Conservation (phyloP, 106 monocot genomes). For the Acanthochlamys bracteata region DNA sequence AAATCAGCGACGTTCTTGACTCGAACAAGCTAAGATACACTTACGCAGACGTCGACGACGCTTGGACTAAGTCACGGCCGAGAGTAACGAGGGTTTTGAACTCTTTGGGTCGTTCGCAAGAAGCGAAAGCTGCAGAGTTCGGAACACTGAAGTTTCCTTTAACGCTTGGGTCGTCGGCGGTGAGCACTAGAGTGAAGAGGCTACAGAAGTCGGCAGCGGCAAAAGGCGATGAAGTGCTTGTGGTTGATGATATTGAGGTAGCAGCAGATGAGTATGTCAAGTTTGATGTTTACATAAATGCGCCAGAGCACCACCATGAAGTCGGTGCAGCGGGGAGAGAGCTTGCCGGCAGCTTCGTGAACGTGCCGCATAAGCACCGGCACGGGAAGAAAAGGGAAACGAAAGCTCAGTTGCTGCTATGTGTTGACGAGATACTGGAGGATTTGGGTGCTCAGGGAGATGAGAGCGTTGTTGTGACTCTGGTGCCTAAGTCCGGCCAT, state of each 20-base stretch:
- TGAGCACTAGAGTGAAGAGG: neutral
- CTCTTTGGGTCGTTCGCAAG: neutral
- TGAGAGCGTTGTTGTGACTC: constrained; percentile 25
- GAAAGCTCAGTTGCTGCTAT: constrained; percentile 7
- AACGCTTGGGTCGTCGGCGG: neutral
- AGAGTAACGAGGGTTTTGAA: too few species aligned
- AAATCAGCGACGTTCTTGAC: constrained; percentile 1
- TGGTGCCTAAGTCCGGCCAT: constrained; percentile 22
- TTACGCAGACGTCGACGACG: neutral
- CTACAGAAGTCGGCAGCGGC: neutral
- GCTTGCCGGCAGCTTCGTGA: constrained; percentile 9
- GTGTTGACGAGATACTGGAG: constrained; percentile 37
- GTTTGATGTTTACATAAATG: constrained; percentile 1
- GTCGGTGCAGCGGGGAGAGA: neutral
- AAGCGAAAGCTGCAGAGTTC: neutral
- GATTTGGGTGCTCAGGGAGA: constrained; percentile 34
- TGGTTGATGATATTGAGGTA: constrained; percentile 1
- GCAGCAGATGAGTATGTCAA: neutral
- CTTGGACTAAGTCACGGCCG: constrained; percentile 5
- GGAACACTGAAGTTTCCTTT: neutral
- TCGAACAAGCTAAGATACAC: constrained; percentile 3
- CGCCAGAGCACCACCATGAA: neutral
- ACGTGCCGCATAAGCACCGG: constrained; percentile 2
- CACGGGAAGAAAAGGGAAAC: neutral
- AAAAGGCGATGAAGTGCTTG: constrained; percentile 5